These are phyloP conservation scores for Xanthoconium stramineum DNA, from an alignment of 768 basidiomycete genomes.

Conservation along the genomic window DNA sequence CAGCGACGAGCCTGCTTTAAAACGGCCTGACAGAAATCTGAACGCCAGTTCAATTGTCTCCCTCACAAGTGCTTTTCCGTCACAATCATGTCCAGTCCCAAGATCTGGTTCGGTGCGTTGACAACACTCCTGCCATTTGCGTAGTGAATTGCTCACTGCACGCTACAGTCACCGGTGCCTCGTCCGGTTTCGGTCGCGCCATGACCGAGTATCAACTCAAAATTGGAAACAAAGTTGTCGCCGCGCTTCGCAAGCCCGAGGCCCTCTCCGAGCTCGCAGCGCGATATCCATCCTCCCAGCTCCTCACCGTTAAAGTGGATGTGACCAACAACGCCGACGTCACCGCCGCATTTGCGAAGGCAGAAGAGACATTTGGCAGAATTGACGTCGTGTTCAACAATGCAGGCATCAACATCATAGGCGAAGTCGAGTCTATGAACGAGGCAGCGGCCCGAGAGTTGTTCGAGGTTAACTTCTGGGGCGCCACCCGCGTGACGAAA, in stretches of 20 bases:
- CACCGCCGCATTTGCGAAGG: constrained; percentile 25
- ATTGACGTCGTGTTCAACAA: constrained; percentile 39
- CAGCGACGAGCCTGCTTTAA: no score
- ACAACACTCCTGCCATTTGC: neutral
- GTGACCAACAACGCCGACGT: constrained; percentile 27
- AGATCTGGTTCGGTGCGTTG: constrained; percentile 19
- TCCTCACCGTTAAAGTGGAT: constrained; percentile 33
- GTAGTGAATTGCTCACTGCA: neutral
- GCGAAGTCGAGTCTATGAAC: constrained; percentile 36
- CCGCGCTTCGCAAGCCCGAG: constrained; percentile 40
- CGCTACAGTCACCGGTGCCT: constrained; percentile 32
- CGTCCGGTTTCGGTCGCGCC: constrained; percentile 37
- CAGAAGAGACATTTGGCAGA: constrained; percentile 28
- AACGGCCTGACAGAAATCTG: no score
- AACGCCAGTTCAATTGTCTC: no score
- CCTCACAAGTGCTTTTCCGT: no score
- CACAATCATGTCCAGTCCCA: constrained; percentile 13
- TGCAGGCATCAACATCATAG: constrained; percentile 26
- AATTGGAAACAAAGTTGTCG: constrained; percentile 37
- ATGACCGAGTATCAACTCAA: constrained; percentile 33
- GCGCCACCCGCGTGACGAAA: constrained; percentile 19
- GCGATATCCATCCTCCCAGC: constrained; percentile 10
- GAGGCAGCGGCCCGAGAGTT: constrained; percentile 30
- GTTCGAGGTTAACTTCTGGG: constrained; percentile 30
- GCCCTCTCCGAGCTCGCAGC: constrained; percentile 14